Base-by-base conservation (phyloP, 768 basidiomycete genomes). In the Amylocystis lapponica region DNA sequence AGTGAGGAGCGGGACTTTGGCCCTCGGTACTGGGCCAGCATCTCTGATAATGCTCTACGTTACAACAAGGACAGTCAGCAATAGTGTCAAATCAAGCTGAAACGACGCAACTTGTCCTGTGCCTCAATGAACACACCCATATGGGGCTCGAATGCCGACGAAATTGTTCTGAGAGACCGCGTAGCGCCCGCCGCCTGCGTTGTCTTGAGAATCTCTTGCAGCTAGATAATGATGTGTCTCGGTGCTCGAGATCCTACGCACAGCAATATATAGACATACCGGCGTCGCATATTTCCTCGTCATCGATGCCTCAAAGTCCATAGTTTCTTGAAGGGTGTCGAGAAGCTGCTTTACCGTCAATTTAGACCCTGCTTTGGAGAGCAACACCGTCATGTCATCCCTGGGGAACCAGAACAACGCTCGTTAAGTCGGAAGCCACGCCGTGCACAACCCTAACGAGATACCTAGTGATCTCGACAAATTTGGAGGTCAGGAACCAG, bases 101-200 rank as follows among this genome's bases (percentile, higher is more conserved):
- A 47, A 17, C 27, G 4, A 34, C 55, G 74, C 27, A 49, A 90
- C 92, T 85, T 91, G 72, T 97, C 92, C 59, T 98, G 96, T 25
- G 96, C 93, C 44, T 96, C 90, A 33, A 98, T 84, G 55, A 95
- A 98, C 29, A 99, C 80, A 20, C 79, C 73, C 73, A 98, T 89
- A 62, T 96, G 86, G 0, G 86, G 76, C 47, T 97, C 95, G 57
- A 97, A 97, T 5, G 90, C 83, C n/a, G 84, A 75, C 0, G 91
- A 86, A 31, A 99, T 86, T 1, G 83, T 69, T 54, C 78, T 83
- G 21, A 57, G 51, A n/a, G 73, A 71, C 17, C 74, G 63, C 27
- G 78, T 62, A 11, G 78, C 69, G 31, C 72, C 71, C 8, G 71
- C 50, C 12, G 69, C 65, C 27, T 79, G 72, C 0, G 74, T 72